Evolutionary conservation across 148 eudicot species (phyloP).

Genomic region (Suaeda aralocaspica): DNA sequence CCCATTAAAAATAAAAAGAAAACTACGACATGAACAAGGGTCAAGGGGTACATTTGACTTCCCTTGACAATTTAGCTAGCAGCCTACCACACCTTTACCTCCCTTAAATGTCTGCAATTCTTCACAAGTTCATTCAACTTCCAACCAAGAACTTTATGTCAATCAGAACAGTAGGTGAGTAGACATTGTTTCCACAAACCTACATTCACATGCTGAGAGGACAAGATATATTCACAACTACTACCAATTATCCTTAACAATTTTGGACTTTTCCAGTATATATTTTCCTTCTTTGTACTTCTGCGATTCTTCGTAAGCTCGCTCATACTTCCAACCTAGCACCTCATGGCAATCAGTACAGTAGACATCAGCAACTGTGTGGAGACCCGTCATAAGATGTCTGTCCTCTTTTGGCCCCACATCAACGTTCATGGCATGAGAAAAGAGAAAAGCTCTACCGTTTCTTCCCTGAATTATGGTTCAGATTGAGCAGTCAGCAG

Average conservation of each 20-base stretch:
- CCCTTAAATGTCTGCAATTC: neutral
- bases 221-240: constrained; percentile 5
- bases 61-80: neutral
- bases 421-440: constrained; percentile 69
- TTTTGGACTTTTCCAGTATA: constrained; percentile 67
- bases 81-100: neutral
- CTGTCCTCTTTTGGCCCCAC: constrained; percentile 80
- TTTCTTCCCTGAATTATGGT: constrained; percentile 49
- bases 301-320: constrained; percentile 72
- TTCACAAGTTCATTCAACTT: neutral
- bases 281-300: constrained; percentile 89
- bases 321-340: constrained; percentile 77
- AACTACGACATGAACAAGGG: neutral
- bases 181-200: neutral
- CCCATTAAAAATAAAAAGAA: neutral
- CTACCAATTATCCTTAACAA: constrained; percentile 67
- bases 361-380: constrained; percentile 72
- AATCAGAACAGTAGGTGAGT: neutral
- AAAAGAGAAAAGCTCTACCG: constrained; percentile 74
- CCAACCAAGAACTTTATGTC: neutral
- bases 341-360: constrained; percentile 69
- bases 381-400: constrained; percentile 76
- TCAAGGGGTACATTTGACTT: neutral
- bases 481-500: constrained; percentile 10
- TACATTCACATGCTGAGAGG: constrained; percentile 10